Evolutionary conservation across 2,329 filamentous ascomycete species (phyloP).

Genomic region (Lecanicillium sp.): DNA sequence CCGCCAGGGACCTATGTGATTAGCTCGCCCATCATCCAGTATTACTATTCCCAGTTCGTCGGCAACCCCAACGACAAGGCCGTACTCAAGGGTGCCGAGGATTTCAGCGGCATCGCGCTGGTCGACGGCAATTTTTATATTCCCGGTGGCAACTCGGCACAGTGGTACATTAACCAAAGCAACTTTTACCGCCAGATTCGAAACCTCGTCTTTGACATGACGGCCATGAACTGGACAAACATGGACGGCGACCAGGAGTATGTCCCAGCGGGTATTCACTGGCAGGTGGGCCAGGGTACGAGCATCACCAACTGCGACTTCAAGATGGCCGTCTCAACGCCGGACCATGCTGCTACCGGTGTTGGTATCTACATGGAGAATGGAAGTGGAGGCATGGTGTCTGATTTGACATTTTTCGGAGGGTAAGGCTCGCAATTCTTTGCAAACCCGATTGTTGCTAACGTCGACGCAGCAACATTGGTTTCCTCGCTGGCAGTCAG

Average conservation of each 20-base stretch:
- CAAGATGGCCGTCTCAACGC: conserved; percentile 33
- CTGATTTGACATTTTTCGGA: conserved; percentile 41
- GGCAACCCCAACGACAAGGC: conserved; percentile 57
- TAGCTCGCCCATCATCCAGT: conserved; percentile 54
- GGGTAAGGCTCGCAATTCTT: too few relatives aligned
- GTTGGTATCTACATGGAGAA: conserved; percentile 59
- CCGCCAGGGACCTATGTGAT: conserved; percentile 60
- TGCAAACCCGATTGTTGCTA: too few relatives aligned
- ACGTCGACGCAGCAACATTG: conserved; percentile 54
- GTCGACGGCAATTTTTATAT: conserved; percentile 62
- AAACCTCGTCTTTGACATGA: conserved; percentile 53
- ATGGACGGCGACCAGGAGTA: conserved; percentile 23
- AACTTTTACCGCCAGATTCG: conserved; percentile 55
- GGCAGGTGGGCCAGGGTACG: conserved; percentile 55
- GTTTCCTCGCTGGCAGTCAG: conserved; percentile 55
- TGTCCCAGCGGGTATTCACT: conserved; percentile 47
- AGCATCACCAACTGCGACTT: conserved; percentile 57
- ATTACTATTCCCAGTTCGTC: conserved; percentile 72
- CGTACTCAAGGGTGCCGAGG: conserved; percentile 44
- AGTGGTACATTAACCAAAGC: conserved; percentile 61
- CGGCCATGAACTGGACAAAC: conserved; percentile 36
- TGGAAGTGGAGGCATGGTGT: conserved; percentile 53
- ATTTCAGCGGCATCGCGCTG: conserved; percentile 62
- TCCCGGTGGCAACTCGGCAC: conserved; percentile 49
- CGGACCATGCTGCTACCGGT: conserved; percentile 41